Percentiles rank a stretch among this genome's conserved stretches.
Evolutionary conservation across 768 basidiomycete species (phyloP).

Genomic region (Hydnum rufescens): DNA sequence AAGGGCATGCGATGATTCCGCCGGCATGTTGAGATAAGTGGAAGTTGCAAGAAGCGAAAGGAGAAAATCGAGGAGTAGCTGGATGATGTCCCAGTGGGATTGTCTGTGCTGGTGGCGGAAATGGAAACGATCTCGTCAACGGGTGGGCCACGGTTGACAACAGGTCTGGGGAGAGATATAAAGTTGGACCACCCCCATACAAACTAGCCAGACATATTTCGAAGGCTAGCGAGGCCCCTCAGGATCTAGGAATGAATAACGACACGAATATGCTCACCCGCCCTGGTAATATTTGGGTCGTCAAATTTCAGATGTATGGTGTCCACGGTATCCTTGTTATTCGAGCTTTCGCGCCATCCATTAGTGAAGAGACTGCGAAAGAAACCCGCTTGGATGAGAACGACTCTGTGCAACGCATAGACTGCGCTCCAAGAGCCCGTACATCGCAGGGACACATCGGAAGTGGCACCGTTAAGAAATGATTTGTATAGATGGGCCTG

Average conservation of each 20-base stretch:
- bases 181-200: conserved; percentile 66
- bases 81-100: conserved; percentile 42
- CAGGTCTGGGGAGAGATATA: conserved; percentile 44
- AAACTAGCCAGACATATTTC: conserved; percentile 75
- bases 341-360: conserved; percentile 40
- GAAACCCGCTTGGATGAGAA: conserved; percentile 83
- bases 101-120: conserved; percentile 10
- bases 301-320: conserved; percentile 50
- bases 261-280: conserved; percentile 33
- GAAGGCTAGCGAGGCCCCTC: conserved; percentile 36
- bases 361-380: conserved; percentile 74
- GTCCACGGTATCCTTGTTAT: conserved; percentile 15
- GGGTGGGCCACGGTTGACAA: conserved; percentile 49
- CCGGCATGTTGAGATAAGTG: conserved; percentile 66
- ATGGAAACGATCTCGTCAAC: conserved; percentile 44
- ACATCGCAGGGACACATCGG: conserved; percentile 51
- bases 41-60: conserved; percentile 75
- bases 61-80: conserved; percentile 59
- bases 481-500: conserved; percentile 61
- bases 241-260: conserved; percentile 1
- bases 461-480: conserved; percentile 48
- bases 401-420: conserved; percentile 66
- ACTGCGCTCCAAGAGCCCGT: conserved; percentile 45
- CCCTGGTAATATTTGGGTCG: conserved; percentile 73
- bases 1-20: conserved; percentile 57